Evolutionary conservation across 2,329 filamentous ascomycete genomes (phyloP), one percentile per base, ranked within the genome.

Genomic region (Drechslera avenae): DNA sequence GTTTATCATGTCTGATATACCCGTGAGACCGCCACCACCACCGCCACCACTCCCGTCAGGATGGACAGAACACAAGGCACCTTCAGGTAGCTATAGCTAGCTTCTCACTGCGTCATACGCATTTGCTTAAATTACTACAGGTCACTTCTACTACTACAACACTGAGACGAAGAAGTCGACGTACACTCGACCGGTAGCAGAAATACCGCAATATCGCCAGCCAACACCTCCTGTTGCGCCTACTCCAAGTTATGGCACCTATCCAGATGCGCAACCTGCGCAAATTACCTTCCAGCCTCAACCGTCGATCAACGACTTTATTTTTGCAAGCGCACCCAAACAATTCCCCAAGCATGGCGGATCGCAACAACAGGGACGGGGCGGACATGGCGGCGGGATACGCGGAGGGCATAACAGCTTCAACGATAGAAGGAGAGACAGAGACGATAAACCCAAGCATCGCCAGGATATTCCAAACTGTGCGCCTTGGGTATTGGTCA

Each of bases 51-150:
- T 97, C 1, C 87, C 86, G 21, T 80, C 86, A 35, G 91, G 90
- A 57, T 97, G 92, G 92, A 90, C 89, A n/a, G 90, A 96, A 73
- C 91, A 97, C 76, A 92, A 87, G 75, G 91, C 92, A 44, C 92
- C 91, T 5, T 87, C 88, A 42, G 85, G 85, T 84, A 74, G 49
- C 41, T 57, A 43, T 28, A 33, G 19, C 19, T 30, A 50, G 44
- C 60, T 17, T 57, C 48, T 18, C 12, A 37, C 48, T 57, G 57
- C 60, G 56, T 61, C 52, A 58, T 56, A 37, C 40, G 28, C 19
- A 39, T 43, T 50, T 53, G 45, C 61, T 67, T 9, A 47, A 64
- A 50, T 33, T 5, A 18, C 31, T 6, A 14, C 50, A 83, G 91
- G 91, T 4, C 91, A 96, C 73, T 81, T 82, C 21, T 97, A 96